Evolutionary conservation across 2,329 filamentous ascomycete genomes (phyloP).

Genomic region (Microcera coccophila): DNA sequence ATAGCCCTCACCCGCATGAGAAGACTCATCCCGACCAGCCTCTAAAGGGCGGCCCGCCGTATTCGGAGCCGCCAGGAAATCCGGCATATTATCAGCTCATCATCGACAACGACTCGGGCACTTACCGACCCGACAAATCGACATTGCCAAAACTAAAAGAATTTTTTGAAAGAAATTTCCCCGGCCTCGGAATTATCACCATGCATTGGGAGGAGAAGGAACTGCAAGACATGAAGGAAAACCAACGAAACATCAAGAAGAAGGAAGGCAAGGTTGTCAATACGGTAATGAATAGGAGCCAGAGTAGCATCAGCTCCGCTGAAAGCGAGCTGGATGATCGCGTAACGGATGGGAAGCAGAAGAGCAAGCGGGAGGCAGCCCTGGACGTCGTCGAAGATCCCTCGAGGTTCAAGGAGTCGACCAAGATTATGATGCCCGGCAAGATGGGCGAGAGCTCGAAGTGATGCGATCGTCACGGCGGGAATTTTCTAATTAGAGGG

Average conservation of each 20-base stretch:
- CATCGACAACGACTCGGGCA: conserved; percentile 94
- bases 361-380: conserved; percentile 51
- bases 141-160: conserved; percentile 66
- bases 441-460: conserved; percentile 19
- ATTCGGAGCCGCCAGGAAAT: conserved; percentile 40
- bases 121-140: conserved; percentile 80
- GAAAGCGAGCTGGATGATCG: conserved; percentile 50
- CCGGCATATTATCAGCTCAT: conserved; percentile 72
- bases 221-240: conserved; percentile 69
- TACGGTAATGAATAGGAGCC: conserved; percentile 56
- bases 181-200: conserved; percentile 68
- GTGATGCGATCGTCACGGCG: conserved; percentile 16
- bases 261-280: conserved; percentile 48
- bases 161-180: conserved; percentile 70
- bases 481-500: conserved; percentile 5
- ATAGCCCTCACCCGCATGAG: conserved; percentile 41
- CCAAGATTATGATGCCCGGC: conserved; percentile 27
- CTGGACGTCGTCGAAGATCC: conserved; percentile 51
- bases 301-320: conserved; percentile 50
- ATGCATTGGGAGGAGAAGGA: conserved; percentile 76
- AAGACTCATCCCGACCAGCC: conserved; percentile 51
- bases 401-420: conserved; percentile 38
- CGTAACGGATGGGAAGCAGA: conserved; percentile 38
- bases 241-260: conserved; percentile 73
- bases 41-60: conserved; percentile 45